These are phyloP conservation scores for Penicillium roqueforti DNA, from an alignment of 495 filamentous ascomycete species.

Conservation along the genomic window DNA sequence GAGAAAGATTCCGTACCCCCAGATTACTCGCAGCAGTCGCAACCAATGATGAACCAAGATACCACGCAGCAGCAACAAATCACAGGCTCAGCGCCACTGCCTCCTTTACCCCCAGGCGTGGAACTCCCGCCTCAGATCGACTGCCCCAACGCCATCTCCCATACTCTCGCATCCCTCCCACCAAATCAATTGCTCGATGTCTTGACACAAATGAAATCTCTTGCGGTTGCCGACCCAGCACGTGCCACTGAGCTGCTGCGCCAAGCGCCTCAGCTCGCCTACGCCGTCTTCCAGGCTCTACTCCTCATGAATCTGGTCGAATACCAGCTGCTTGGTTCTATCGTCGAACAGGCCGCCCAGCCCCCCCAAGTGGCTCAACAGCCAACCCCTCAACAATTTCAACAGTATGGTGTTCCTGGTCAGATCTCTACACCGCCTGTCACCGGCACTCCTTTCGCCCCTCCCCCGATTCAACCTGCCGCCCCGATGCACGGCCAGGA, in stretches of 20 bases:
- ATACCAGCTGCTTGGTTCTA: conserved; percentile 49
- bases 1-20: conserved; percentile 65
- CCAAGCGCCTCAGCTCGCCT: conserved; percentile 88
- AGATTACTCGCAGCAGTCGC: conserved; percentile 41
- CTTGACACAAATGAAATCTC: conserved; percentile 86
- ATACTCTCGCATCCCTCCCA: conserved; percentile 79
- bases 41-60: conserved; percentile 22
- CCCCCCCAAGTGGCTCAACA: conserved; percentile 32
- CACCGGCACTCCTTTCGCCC: conserved; percentile 53
- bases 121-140: conserved; percentile 76
- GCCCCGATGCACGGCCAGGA: conserved; percentile 53
- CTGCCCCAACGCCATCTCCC: conserved; percentile 85
- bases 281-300: conserved; percentile 93
- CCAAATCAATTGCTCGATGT: conserved; percentile 91
- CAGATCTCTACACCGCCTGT: conserved; percentile 55
- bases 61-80: conserved; percentile 23
- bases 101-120: conserved; percentile 77
- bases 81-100: conserved; percentile 48
- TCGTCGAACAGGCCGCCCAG: conserved; percentile 53
- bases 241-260: conserved; percentile 83
- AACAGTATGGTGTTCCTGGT: conserved; percentile 35
- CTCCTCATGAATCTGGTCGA: conserved; percentile 92
- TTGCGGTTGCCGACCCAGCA: conserved; percentile 73
- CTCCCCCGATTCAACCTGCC: conserved; percentile 40
- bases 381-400: conserved; percentile 29